Evolutionary conservation across 352 stramenopile genomes (phyloP).

Genomic region (Globisporangium barbulae): DNA sequence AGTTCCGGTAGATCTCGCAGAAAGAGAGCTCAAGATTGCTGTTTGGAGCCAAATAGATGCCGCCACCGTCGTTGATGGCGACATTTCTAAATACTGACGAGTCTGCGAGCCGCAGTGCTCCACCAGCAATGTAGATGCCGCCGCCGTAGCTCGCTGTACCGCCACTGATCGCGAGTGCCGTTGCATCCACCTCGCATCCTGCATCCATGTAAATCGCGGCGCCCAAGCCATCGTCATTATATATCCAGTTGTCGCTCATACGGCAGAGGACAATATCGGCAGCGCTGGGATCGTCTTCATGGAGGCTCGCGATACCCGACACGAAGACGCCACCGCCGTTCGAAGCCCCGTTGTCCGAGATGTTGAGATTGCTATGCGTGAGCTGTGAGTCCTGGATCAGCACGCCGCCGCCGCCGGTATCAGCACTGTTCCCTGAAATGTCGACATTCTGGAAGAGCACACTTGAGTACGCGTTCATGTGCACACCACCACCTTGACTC

Average conservation of each 20-base stretch:
- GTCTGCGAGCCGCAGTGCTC: slow-evolving; percentile 17
- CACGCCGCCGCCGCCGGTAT: slow-evolving; percentile 26
- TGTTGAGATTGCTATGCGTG: slow-evolving; percentile 21
- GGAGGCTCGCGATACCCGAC: slow-evolving; percentile 1
- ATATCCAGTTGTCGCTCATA: slow-evolving; percentile 4
- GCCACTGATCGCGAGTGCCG: slow-evolving; percentile 15
- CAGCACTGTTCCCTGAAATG: slow-evolving; percentile 5
- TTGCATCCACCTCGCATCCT: slow-evolving; percentile 17
- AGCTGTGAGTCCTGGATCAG: slow-evolving; percentile 19
- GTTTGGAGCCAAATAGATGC: slow-evolving; percentile 21
- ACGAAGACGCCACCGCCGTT: slow-evolving; percentile 28
- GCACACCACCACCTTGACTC: slow-evolving; percentile 6
- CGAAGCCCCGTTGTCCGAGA: slow-evolving; percentile 24
- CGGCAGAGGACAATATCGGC: not conserved
- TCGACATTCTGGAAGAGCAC: slow-evolving; percentile 2
- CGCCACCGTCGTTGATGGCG: slow-evolving; percentile 18
- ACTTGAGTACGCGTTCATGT: not conserved
- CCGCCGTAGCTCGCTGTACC: slow-evolving; percentile 21
- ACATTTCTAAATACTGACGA: slow-evolving; percentile 7
- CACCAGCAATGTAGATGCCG: slow-evolving; percentile 26
- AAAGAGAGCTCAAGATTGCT: slow-evolving; percentile 23
- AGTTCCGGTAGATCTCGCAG: slow-evolving; percentile 27
- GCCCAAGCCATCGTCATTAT: slow-evolving; percentile 12
- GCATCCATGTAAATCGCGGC: slow-evolving; percentile 25
- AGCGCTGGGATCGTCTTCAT: not conserved